These are phyloP conservation scores for Hordeum marinum DNA, from an alignment of 176 grass and related monocot species.

Conservation along the genomic window DNA sequence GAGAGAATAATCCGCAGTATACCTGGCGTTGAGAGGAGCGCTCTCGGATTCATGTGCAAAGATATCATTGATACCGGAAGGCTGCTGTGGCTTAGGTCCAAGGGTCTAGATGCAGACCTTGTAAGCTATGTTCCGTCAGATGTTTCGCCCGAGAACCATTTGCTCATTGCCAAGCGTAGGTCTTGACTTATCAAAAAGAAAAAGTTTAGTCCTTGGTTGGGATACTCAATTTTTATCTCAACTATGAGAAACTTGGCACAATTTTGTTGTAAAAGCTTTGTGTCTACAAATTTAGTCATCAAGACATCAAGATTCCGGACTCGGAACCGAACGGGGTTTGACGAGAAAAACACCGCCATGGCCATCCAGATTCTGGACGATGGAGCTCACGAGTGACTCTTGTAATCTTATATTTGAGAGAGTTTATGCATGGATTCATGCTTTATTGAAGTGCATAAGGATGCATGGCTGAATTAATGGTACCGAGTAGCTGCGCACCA, in stretches of 20 bases:
- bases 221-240: not conserved
- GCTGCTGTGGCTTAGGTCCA: slow-evolving; percentile 56
- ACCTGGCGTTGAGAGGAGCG: slow-evolving; percentile 38
- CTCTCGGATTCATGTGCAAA: slow-evolving; percentile 78
- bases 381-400: not conserved
- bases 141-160: slow-evolving; percentile 79
- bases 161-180: slow-evolving; percentile 55
- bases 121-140: slow-evolving; percentile 61
- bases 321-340: not conserved
- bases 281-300: too few relatives aligned
- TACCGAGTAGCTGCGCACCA: too few relatives aligned
- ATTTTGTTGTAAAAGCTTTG: not conserved
- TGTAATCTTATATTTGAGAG: too few relatives aligned
- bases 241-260: not conserved
- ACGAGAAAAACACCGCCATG: not conserved
- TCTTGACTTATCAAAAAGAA: not conserved
- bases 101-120: slow-evolving; percentile 56
- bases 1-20: slow-evolving; percentile 56
- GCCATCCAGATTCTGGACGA: not conserved
- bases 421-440: too few relatives aligned
- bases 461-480: too few relatives aligned
- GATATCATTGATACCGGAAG: slow-evolving; percentile 66
- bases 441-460: too few relatives aligned
- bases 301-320: not conserved
- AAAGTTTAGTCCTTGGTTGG: not conserved